Conservation (phyloP, 176 grass and related monocot genomes). For the Oryza coarctata region DNA sequence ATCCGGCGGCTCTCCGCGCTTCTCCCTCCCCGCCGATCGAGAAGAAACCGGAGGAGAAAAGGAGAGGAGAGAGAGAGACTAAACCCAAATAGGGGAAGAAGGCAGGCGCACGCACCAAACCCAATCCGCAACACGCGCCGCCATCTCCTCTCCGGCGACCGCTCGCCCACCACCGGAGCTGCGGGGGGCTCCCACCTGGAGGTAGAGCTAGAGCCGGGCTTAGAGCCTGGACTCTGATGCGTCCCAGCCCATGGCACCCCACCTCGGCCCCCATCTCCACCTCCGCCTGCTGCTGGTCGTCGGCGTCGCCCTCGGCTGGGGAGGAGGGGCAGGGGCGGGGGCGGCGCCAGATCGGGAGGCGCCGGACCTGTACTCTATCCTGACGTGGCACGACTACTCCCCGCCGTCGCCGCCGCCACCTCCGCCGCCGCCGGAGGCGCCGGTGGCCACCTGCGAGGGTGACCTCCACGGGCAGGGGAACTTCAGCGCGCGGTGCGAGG, state of each 20-base stretch:
- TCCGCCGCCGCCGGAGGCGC: constrained; percentile 54
- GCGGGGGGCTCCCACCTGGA: not conserved
- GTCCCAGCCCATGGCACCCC: constrained; percentile 70
- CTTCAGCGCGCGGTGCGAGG: constrained; percentile 71
- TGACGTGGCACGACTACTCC: constrained; percentile 98
- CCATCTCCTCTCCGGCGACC: constrained; percentile 22
- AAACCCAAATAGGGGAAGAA: too few relatives aligned
- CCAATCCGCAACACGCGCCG: constrained; percentile 26
- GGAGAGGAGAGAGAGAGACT: constrained; percentile 10
- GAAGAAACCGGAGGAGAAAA: constrained; percentile 15
- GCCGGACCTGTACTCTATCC: constrained; percentile 66
- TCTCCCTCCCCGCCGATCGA: constrained; percentile 12
- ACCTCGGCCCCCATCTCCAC: constrained; percentile 42
- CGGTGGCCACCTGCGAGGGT: constrained; percentile 58
- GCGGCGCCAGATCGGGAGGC: constrained; percentile 40
- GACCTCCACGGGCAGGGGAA: constrained; percentile 83
- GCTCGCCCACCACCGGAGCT: not conserved
- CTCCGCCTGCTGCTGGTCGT: constrained; percentile 42
- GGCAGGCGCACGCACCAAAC: constrained; percentile 44
- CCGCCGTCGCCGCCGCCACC: constrained; percentile 85
- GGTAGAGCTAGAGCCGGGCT: not conserved
- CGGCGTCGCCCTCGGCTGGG: constrained; percentile 19
- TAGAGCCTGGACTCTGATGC: constrained; percentile 64
- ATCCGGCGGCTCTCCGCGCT: not conserved
- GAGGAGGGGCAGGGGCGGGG: constrained; percentile 3